phyloP scores from a whole-genome alignment of 192 early-diverging fungal species.

The Mortierella antarctica region DNA sequence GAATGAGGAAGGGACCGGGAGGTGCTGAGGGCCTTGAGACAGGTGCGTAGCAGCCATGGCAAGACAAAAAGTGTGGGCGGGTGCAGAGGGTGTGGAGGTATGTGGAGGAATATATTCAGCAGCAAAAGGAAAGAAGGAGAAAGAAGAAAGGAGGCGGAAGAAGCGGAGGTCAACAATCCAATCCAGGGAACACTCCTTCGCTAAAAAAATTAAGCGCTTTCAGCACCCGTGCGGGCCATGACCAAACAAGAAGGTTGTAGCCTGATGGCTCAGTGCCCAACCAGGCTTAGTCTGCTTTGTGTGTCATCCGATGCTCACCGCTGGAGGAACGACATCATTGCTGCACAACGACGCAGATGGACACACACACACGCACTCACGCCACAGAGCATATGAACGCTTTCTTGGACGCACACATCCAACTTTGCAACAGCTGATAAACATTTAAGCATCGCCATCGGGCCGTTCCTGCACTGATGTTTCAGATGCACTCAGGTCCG shows the following conservation, averaged over 20 bases:
- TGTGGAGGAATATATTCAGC: not conserved
- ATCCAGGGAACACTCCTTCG: not conserved
- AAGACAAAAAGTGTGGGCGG: not conserved
- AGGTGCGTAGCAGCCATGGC: conserved; percentile 8
- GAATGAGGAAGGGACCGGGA: not conserved
- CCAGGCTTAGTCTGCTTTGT: no score
- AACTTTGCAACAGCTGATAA: no score
- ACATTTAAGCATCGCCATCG: no score
- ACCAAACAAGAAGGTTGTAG: not conserved
- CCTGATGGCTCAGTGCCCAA: not conserved
- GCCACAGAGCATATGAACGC: no score
- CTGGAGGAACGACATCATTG: no score
- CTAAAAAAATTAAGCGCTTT: not conserved
- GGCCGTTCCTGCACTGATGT: no score
- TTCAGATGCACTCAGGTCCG: no score
- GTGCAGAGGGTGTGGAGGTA: not conserved
- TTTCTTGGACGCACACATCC: no score
- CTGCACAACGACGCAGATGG: no score
- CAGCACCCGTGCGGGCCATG: not conserved
- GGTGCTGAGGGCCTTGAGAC: not conserved
- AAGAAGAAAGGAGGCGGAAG: not conserved
- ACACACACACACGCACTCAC: no score
- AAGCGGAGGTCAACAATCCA: not conserved
- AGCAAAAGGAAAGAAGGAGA: not conserved
- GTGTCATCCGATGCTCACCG: no score